Percentiles rank a stretch among this genome's conserved stretches.
Conservation (phyloP, 2,329 filamentous ascomycete species). For the Aspergillus carbonarius region DNA sequence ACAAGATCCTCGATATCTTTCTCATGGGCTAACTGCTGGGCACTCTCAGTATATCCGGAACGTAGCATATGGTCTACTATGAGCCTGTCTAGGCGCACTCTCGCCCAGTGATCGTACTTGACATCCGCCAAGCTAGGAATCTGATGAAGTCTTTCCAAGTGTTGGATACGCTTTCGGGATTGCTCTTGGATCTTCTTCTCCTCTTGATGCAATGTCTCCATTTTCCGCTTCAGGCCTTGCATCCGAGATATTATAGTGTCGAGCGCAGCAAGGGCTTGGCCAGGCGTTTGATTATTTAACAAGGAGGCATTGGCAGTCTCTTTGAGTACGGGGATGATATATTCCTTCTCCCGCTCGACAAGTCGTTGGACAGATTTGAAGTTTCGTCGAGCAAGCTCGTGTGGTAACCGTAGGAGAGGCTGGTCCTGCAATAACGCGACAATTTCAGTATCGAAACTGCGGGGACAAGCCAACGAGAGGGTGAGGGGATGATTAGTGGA, state of each 20-base stretch:
- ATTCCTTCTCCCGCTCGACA: conserved; percentile 49
- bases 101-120: conserved; percentile 89
- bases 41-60: conserved; percentile 77
- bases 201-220: conserved; percentile 73
- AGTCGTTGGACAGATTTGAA: conserved; percentile 70
- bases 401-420: conserved; percentile 85
- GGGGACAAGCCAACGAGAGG: background rate
- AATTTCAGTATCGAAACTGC: conserved; percentile 4
- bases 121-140: conserved; percentile 84
- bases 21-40: conserved; percentile 70
- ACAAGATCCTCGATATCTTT: conserved; percentile 77
- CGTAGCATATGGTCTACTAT: conserved; percentile 91
- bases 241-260: conserved; percentile 83
- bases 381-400: conserved; percentile 90
- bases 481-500: conserved; percentile 7
- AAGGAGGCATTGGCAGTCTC: conserved; percentile 62
- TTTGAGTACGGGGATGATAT: conserved; percentile 50
- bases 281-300: conserved; percentile 60
- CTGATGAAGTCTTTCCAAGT: conserved; percentile 76
- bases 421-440: conserved; percentile 65
- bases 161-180: conserved; percentile 71
- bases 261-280: conserved; percentile 74
- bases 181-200: conserved; percentile 75
- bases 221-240: conserved; percentile 84
- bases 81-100: conserved; percentile 75